Evolutionary conservation across 148 eudicot genomes (phyloP), one percentile per base, ranked within the genome.

Genomic region (Camellia lanceoleosa): DNA sequence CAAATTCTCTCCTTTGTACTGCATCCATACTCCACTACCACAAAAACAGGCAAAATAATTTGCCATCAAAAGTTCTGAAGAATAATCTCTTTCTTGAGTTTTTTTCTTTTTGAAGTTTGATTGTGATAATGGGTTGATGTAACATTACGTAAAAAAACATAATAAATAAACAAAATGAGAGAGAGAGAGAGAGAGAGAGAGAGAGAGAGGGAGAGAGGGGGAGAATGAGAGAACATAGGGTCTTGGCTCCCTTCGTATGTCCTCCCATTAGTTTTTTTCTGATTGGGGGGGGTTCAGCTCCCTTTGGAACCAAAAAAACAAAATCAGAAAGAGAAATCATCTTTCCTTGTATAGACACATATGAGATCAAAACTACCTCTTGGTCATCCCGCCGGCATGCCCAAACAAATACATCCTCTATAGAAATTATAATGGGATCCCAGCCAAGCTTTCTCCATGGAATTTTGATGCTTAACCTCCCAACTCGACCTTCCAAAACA

Each of bases 361-460:
- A 69, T 43, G 54, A 72, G n/a, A 74, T 51, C 16, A 55, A 68
- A 80, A 30, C 75, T 88, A 96, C 99, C 99, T 96, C 99, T 75
- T 86, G 84, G 84, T 96, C 92, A 74, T 89, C 89, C 20, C 99
- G 87, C 80, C 90, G 98, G 75, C 91, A 90, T 55, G 93, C 92
- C 83, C 85, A 92, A 81, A 96, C 87, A 77, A 87, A 84, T 43
- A 93, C 95, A 87, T 96, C 98, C 77, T 96, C 99, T 47, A 96
- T 83, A 73, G 81, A 83, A 47, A 96, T 96, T 78, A 92, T 89
- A n/a, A 96, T 87, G 72, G 99, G 99, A 62, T 93, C 99, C 99
- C 99, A 91, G 38, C 99, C 97, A 78, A 96, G 94, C 84, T 96
- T 96, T 86, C 91, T 93, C 99, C 99, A 96, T 60, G 99, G 98